Percentiles rank a stretch among this genome's conserved stretches.
phyloP scores from a whole-genome alignment of 768 basidiomycete genomes.

The Mycena filopes region DNA sequence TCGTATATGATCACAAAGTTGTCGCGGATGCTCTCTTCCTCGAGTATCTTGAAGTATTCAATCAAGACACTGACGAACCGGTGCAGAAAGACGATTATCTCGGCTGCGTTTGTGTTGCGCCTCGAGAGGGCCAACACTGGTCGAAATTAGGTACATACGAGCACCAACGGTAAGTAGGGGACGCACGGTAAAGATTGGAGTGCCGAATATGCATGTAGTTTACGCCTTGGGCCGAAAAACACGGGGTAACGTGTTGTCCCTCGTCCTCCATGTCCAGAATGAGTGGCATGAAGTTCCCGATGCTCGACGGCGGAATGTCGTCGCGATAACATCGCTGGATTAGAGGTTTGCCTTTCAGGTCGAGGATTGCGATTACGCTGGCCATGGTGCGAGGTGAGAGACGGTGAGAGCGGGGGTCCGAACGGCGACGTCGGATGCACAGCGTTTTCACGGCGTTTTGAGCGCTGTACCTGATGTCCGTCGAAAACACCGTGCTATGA shows the following conservation, averaged over 20 bases:
- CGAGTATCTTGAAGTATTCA: conserved; percentile 99
- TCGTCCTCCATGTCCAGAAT: conserved; percentile 98
- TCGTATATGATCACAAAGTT: conserved; percentile 99
- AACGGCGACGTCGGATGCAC: too few species aligned
- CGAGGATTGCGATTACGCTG: conserved; percentile 90
- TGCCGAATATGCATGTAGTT: conserved; percentile 99
- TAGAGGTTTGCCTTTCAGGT: conserved; percentile 97
- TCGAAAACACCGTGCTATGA: too few species aligned
- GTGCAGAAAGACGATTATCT: conserved; percentile 96
- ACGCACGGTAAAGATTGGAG: conserved; percentile 94
- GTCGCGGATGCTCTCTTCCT: conserved; percentile 98
- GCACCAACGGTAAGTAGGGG: too few species aligned
- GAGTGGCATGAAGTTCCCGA: conserved; percentile 94
- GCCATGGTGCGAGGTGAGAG: conserved; percentile 44
- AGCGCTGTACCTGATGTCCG: too few species aligned
- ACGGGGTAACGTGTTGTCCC: conserved; percentile 94
- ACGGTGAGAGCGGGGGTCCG: too few species aligned
- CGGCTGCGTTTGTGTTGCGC: conserved; percentile 93
- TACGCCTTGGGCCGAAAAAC: conserved; percentile 93
- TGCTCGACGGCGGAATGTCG: conserved; percentile 88
- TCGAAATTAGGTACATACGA: too few species aligned
- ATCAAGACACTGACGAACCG: conserved; percentile 90
- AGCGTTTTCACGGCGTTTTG: too few species aligned
- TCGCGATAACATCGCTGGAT: conserved; percentile 98
- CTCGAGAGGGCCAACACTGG: conserved; percentile 95